Evolutionary conservation across 1,139 yeast genomes (phyloP).

Genomic region (Pneumocystis jirovecii): DNA sequence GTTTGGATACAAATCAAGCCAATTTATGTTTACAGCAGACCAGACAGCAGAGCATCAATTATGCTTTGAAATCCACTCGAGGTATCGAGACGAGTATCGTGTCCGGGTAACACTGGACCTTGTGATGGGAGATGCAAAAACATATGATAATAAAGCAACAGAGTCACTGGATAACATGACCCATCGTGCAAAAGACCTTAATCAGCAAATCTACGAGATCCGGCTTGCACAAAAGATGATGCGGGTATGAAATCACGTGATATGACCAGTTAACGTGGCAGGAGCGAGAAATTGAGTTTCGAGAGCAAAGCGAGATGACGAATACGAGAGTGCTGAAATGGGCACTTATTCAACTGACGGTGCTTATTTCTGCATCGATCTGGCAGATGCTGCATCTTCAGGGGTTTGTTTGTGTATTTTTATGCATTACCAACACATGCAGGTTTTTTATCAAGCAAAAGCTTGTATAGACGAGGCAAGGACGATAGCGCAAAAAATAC

Average conservation of each 20-base stretch:
- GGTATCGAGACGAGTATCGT: not conserved
- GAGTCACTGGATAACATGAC: not conserved
- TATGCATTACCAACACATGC: not conserved
- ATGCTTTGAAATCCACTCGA: not conserved
- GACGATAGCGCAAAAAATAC: too few relatives aligned
- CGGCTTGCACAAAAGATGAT: not conserved
- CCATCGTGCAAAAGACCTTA: not conserved
- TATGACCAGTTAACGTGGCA: too few relatives aligned
- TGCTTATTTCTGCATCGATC: constrained; percentile 42
- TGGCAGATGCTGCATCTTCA: constrained; percentile 51
- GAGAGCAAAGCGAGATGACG: constrained; percentile 53
- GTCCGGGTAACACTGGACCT: not conserved
- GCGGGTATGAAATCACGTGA: not conserved
- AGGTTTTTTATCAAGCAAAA: not conserved
- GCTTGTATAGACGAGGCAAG: not conserved
- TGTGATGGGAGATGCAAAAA: not conserved
- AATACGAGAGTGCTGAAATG: constrained; percentile 51
- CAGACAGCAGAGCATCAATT: not conserved
- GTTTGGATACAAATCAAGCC: not conserved
- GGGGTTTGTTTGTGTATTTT: not conserved
- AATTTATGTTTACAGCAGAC: not conserved
- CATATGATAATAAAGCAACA: not conserved
- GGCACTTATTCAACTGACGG: constrained; percentile 47
- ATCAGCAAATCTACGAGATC: not conserved
- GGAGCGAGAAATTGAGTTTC: constrained; percentile 52